phyloP scores from a whole-genome alignment of 176 grass and related monocot genomes.

The Alloteropsis semialata region DNA sequence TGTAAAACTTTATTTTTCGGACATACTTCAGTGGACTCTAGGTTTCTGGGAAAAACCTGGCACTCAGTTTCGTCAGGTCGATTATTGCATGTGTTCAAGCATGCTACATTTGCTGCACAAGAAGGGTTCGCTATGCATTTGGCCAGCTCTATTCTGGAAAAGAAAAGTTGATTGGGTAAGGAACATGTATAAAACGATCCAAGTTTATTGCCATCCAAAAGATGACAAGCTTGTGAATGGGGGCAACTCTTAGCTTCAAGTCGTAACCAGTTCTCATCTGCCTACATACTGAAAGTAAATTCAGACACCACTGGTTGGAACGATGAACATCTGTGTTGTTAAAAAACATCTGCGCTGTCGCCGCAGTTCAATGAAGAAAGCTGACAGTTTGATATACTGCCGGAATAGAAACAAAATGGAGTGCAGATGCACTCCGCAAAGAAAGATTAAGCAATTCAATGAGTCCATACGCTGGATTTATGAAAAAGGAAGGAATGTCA shows the following conservation, averaged over 20 bases:
- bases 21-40: neutral
- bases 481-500: neutral
- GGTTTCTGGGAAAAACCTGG: slow-evolving; percentile 54
- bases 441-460: neutral
- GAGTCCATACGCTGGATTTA: neutral
- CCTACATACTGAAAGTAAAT: neutral
- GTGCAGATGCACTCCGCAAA: neutral
- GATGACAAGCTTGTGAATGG: neutral
- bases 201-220: neutral
- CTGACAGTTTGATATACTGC: neutral
- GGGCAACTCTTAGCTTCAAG: neutral
- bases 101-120: slow-evolving; percentile 95
- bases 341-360: neutral
- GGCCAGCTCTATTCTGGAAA: slow-evolving; percentile 78
- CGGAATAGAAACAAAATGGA: neutral
- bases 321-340: neutral
- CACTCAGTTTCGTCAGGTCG: slow-evolving; percentile 97
- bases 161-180: neutral
- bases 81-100: slow-evolving; percentile 90
- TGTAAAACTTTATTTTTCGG: neutral
- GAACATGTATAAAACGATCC: neutral
- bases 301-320: neutral
- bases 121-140: slow-evolving; percentile 96
- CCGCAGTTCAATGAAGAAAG: neutral
- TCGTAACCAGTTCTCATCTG: neutral